phyloP scores from a whole-genome alignment of 1,284 basidiomycete species.

The Apiotrichum montevideense region DNA sequence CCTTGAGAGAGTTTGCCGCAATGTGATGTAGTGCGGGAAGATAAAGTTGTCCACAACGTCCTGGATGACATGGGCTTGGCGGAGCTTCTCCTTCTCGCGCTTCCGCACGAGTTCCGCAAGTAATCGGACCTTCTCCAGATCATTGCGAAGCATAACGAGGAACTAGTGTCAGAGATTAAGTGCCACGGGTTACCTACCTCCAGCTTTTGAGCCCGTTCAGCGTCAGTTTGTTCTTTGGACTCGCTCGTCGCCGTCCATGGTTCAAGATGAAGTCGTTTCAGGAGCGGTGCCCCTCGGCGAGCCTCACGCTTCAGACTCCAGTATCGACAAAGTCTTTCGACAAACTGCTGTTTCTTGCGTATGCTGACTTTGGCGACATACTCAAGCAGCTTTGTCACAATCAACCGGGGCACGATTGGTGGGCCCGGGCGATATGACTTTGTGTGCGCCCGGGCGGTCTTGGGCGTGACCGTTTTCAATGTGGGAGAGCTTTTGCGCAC shows the following conservation, averaged over 20 bases:
- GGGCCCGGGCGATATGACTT: conserved; percentile 53
- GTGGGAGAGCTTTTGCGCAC: conserved; percentile 14
- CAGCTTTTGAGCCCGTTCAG: conserved; percentile 79
- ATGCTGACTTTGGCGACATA: conserved; percentile 71
- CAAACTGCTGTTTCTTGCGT: conserved; percentile 69
- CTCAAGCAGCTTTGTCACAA: conserved; percentile 62
- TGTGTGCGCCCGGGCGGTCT: conserved; percentile 53
- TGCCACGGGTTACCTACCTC: conserved; percentile 51
- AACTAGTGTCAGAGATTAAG: conserved; percentile 49
- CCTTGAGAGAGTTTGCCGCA: conserved; percentile 64
- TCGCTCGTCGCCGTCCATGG: conserved; percentile 85
- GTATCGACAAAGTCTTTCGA: conserved; percentile 77
- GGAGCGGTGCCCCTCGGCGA: conserved; percentile 81
- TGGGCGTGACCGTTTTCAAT: conserved; percentile 38
- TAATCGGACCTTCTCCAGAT: conserved; percentile 68
- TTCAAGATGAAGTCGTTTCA: conserved; percentile 92
- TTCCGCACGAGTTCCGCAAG: conserved; percentile 68
- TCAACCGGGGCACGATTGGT: conserved; percentile 52
- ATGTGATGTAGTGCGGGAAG: conserved; percentile 59
- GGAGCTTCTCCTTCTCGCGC: conserved; percentile 77
- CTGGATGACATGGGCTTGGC: conserved; percentile 65
- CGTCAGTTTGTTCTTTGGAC: conserved; percentile 64
- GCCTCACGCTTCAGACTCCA: conserved; percentile 97
- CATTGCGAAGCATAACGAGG: conserved; percentile 63
- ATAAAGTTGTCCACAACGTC: conserved; percentile 60